Percentiles rank a stretch among this genome's conserved stretches.
Conservation (phyloP, 495 filamentous ascomycete genomes). For the Hypomontagnella submonticulosa region DNA sequence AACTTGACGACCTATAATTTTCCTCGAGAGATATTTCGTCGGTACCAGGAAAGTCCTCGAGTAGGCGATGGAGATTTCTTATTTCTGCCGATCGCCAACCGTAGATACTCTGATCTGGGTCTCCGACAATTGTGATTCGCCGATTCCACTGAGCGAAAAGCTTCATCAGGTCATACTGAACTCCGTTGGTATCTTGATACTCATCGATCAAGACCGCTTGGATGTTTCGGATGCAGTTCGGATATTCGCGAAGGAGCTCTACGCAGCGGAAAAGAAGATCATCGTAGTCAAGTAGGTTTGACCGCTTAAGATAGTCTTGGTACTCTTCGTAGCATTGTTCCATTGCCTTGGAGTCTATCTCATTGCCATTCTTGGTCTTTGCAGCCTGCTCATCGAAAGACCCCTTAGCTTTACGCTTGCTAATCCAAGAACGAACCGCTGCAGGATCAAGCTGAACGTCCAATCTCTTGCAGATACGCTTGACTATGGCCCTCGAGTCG, state of each 20-base stretch:
- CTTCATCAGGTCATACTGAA: conserved; percentile 96
- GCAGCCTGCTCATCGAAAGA: conserved; percentile 50
- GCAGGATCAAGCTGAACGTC: conserved; percentile 75
- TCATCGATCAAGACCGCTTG: conserved; percentile 96
- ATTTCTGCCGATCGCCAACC: conserved; percentile 98
- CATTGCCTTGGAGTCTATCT: conserved; percentile 76
- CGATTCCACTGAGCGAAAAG: conserved; percentile 78
- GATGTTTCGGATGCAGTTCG: conserved; percentile 89
- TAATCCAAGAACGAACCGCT: conserved; percentile 78
- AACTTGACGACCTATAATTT: conserved; percentile 93
- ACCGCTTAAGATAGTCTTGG: conserved; percentile 73
- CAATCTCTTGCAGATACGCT: conserved; percentile 83
- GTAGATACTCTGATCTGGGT: conserved; percentile 99
- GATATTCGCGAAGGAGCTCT: conserved; percentile 79
- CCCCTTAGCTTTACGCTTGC: conserved; percentile 83
- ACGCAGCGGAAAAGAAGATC: conserved; percentile 89
- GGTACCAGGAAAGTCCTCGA: conserved; percentile 78
- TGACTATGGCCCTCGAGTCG: conserved; percentile 80
- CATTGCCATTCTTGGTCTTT: conserved; percentile 57
- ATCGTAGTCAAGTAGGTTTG: conserved; percentile 94
- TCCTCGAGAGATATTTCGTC: conserved; percentile 88
- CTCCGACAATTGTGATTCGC: conserved; percentile 92
- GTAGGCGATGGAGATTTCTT: conserved; percentile 84
- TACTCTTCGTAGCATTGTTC: conserved; percentile 82
- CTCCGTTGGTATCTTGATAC: conserved; percentile 96